Evolutionary conservation across 2,329 filamentous ascomycete genomes (phyloP), one percentile per base, ranked within the genome.

Genomic region (Aspergillus ibericus): DNA sequence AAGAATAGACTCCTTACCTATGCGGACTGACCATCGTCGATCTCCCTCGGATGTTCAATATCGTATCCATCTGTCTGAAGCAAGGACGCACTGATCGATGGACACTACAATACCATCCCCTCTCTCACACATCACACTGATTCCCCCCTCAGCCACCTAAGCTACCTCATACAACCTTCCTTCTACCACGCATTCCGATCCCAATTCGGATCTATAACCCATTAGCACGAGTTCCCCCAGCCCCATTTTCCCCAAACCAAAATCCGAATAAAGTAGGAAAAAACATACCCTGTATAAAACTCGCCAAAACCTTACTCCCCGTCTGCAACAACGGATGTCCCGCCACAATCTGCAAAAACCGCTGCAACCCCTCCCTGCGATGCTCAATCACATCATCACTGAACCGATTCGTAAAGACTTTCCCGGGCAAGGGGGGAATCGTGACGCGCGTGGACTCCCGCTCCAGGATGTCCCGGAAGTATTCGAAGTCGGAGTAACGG

Each of bases 371-470:
- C 68, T 93, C 91, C 63, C 93, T 83, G 55, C 95, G 84, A 72
- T 96, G 91, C 82, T 98, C 95, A 75, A 99, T 99, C 70, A 99
- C 93, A 75, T 96, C 93, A 79, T 99, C 95, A 70, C 91, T 96
- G 81, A 99, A 99, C 48, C 95, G 87, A 77, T 98, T 98, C 53
- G 93, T 96, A 69, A 98, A 97, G 56, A 99, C 95, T 79, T 98
- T 99, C 53, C 95, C 95, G 0, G 95, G 95, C 63, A 99, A 81
- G 5, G 95, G 93, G 0, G 95, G 95, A 71, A 99, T 99, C 20
- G 92, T 96, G 59, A 99, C 95, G 65, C 93, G 86, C 59, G 93
- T 93, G 69, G 87, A 91, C 80, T 99, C 95, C 68, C 95, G 88
- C 85, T 99, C 95, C 60, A 99, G 86, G 64, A 98, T 96, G 77